phyloP scores from a whole-genome alignment of 2,329 filamentous ascomycete species.

The Mollisia scopiformis region DNA sequence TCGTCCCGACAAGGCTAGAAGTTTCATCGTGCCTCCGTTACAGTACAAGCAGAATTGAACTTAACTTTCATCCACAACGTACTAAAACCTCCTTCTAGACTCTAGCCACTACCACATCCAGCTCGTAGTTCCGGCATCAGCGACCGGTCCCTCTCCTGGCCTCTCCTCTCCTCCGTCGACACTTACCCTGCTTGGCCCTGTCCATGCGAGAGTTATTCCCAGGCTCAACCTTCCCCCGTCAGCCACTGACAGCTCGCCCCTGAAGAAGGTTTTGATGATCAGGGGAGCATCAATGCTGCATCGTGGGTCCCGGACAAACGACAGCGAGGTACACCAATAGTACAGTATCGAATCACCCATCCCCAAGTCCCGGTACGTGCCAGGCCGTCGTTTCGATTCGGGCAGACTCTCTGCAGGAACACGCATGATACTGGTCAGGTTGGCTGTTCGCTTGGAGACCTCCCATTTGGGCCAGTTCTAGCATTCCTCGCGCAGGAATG shows the following conservation, averaged over 20 bases:
- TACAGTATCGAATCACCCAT: slow-evolving; percentile 5
- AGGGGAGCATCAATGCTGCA: slow-evolving; percentile 23
- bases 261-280: slow-evolving; percentile 8
- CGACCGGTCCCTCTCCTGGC: no score
- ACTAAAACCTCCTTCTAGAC: background rate
- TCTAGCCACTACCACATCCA: no score
- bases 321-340: slow-evolving; percentile 2
- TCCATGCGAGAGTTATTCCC: background rate
- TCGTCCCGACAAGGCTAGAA: background rate
- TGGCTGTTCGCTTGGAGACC: slow-evolving; percentile 11
- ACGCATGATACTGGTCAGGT: slow-evolving; percentile 28
- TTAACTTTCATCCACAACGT: slow-evolving; percentile 5
- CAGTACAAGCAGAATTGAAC: slow-evolving; percentile 9
- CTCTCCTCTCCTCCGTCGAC: background rate
- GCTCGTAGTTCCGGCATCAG: no score
- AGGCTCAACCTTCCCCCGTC: background rate
- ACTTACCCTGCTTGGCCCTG: background rate
- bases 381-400: slow-evolving; percentile 26
- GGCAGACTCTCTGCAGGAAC: slow-evolving; percentile 16
- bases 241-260: background rate
- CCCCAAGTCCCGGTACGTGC: slow-evolving; percentile 1
- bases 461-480: slow-evolving; percentile 7
- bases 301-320: slow-evolving; percentile 12
- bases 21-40: no score
- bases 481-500: slow-evolving; percentile 25